Evolutionary conservation across 2,329 filamentous ascomycete genomes (phyloP), one percentile per base, ranked within the genome.

Genomic region (Xylaria sp.): DNA sequence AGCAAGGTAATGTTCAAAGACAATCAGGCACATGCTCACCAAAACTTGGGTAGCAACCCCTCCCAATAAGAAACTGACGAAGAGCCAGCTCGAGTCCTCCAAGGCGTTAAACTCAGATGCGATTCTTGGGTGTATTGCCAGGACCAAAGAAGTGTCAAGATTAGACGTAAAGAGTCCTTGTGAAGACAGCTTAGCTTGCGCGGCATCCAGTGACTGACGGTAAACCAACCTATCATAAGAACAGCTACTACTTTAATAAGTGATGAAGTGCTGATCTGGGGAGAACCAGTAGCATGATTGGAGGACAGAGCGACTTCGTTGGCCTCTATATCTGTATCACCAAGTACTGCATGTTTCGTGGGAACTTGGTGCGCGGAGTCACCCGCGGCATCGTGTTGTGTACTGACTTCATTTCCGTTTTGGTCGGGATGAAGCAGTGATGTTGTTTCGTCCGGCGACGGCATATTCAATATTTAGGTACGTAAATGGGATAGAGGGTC

Each of bases 81-180:
- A 84, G 11, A 89, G 75, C 87, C 88, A 89, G 67, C 84, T 88
- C 3, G 87, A 88, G 60, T 86, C 83, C 17, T 83, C 83, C 4
- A 90, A 75, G 40, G 83, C 82, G 62, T 85, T 80, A 72, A 90
- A 90, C 63, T 90, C 85, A 10, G 88, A 90, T 0, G 87, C 85
- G 61, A 90, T 89, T 3, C 81, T 82, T 0, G 87, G 86, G 66
- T 91, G 88, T 0, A 90, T 91, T 0, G 91, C 90, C 38, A 93
- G 80, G 0, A 93, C 84, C 0, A 93, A 80, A 1, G 88, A 90
- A 0, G 81, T 80, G 74, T 93, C 91, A 17, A 87, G 86, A 63
- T 90, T 89, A 6, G 87, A 86, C 13, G 92, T 86, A 72, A 93
- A 92, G 15, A 90, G 87, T 6, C 75, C 76, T 78, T 67, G 54